Evolutionary conservation across 441 rosid species (phyloP), one percentile per base, ranked within the genome.

Genomic region (Euphorbia celastroides): DNA sequence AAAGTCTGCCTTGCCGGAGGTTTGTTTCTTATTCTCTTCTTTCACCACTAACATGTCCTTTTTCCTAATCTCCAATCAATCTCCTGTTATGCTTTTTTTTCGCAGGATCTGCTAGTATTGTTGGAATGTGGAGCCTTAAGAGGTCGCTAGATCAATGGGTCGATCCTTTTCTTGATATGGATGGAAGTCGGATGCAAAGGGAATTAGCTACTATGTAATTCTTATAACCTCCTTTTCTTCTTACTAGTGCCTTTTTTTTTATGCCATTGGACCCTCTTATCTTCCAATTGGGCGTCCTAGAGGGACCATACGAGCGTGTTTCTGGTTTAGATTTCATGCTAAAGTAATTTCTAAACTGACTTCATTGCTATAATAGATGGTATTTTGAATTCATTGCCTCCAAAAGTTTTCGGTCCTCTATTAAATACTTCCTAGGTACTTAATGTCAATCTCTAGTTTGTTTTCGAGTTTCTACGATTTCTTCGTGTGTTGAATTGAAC

Each of bases 141-240:
- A 79, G 69, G 60, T 80, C 84, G 14, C 60, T 80, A 2, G 75
- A 78, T 56, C 80, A 84, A 7, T 81, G 73, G 58, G 72, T 79
- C 67, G 96, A 88, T 70, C 67, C 72, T 71, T 79, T 90, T 74
- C 89, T 92, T 75, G 69, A 73, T 27, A 75, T 75, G 73, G 83
- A 88, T 50, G 90, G 90, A 63, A 92, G 83, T 66, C 80, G 74
- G 57, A 76, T 90, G 73, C 93, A 90, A 77, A 79, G 71, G 70
- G 96, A 84, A 70, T 80, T 90, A 58, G 96, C 90, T 56, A 81
- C 77, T 65, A 80, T 92, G 98, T 90, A 82, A 57, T 83, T 73
- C 60, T 62, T 66, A 64, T 60, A 59, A 8, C 42, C 25, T 51
- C 50, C 20, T 76, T 55, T 68, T 38, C 65, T 52, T 42, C 20